Evolutionary conservation across 257 asterid genomes (phyloP), one percentile per base, ranked within the genome.

Genomic region (Coffea eugenioides): DNA sequence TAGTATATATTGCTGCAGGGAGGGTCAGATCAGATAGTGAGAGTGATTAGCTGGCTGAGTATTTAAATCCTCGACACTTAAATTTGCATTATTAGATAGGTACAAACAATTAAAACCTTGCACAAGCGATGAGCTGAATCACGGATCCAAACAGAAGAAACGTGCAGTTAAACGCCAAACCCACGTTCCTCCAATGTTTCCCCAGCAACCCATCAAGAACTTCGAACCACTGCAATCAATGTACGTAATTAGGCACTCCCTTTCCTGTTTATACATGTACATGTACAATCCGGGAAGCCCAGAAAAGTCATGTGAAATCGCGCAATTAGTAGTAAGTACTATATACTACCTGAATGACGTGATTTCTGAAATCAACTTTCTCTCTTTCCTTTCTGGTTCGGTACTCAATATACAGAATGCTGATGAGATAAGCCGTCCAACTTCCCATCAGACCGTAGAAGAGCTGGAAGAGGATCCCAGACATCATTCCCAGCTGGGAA

Each of bases 51-150:
- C 3, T 8, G 20, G 59, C 46, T 62, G n/a, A 39, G 43, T 57
- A 59, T 34, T 79, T 74, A 23, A 71, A 64, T 52, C 10, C 48
- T 14, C 27, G 6, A 31, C 48, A 34, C 31, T 27, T 1, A 31
- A 31, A 31, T 31, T 31, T 39, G 36, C 65, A 66, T 77, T 31
- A 39, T 39, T 67, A 56, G 12, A 34, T 14, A 34, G 73, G 31
- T 84, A 94, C 34, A 31, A 31, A 31, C 34, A 31, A 31, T 0
- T 1, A 31, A 31, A 31, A 31, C 98, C 98, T 94, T 34, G 98
- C 98, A 89, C 98, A 94, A 73, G 97, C 98, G 34, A 94, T 94
- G 90, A 94, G 98, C 77, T 94, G 98, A 83, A 94, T 94, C 45
- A 94, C 98, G 66, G 97, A 92, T 85, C 98, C 98, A 89, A 94